These are phyloP conservation scores for Pelargonium cotyledonis DNA, from an alignment of 441 rosid genomes.

Conservation along the genomic window DNA sequence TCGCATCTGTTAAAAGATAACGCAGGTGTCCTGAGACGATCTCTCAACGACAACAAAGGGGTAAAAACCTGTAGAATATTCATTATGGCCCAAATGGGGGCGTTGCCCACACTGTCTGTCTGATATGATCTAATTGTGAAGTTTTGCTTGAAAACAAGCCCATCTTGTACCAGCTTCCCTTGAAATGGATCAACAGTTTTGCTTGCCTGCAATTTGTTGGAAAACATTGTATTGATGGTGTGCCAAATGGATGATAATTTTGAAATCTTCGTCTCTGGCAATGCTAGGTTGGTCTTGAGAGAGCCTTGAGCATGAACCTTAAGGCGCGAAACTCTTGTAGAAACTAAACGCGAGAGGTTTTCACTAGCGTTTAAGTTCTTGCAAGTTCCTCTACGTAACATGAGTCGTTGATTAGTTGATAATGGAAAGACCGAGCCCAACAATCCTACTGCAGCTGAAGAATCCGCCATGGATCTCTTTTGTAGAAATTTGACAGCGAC, in stretches of 20 bases:
- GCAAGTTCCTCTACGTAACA: background rate
- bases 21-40: background rate
- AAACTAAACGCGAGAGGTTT: background rate
- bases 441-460: too few species aligned
- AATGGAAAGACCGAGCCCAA: too few species aligned
- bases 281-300: background rate
- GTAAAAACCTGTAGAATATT: conserved; percentile 31
- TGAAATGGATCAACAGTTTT: background rate
- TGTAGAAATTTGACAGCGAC: too few species aligned
- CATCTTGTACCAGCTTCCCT: background rate
- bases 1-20: background rate
- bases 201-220: too few species aligned
- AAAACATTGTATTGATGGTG: background rate
- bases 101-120: conserved; percentile 24
- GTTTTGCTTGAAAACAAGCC: conserved; percentile 27
- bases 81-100: conserved; percentile 24
- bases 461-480: too few species aligned
- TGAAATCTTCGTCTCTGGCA: too few species aligned
- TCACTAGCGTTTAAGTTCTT: background rate
- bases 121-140: conserved; percentile 33
- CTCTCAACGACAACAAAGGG: too few species aligned
- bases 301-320: background rate
- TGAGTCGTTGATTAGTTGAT: background rate
- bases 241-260: background rate
- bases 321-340: background rate